phyloP scores from a whole-genome alignment of 352 stramenopile genomes.

The Globisporangium heterothallicum region DNA sequence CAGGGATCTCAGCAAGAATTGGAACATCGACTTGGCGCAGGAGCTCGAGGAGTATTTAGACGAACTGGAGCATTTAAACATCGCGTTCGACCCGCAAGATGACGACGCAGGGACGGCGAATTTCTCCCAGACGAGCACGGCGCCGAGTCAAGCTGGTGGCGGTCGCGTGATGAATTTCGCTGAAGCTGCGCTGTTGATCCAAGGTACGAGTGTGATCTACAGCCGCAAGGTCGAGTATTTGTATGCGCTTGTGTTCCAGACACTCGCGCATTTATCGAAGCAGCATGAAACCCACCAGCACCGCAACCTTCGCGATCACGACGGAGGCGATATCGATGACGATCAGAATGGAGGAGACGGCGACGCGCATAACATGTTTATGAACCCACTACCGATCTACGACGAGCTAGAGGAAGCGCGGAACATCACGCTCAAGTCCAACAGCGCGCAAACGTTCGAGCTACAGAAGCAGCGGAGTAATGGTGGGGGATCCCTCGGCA shows the following conservation, averaged over 20 bases:
- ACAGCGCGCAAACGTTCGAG: constrained; percentile 1
- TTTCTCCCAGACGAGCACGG: constrained; percentile 32
- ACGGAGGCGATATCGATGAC: constrained; percentile 4
- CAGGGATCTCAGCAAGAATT: constrained; percentile 89
- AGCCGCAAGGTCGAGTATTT: constrained; percentile 95
- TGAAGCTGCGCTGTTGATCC: constrained; percentile 90
- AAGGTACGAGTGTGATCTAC: constrained; percentile 92
- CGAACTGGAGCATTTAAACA: constrained; percentile 69
- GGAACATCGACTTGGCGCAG: constrained; percentile 87
- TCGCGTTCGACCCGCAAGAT: constrained; percentile 56
- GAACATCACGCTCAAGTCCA: constrained; percentile 49
- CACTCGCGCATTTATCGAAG: constrained; percentile 74
- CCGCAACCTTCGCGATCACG: constrained; percentile 6
- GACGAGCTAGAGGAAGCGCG: constrained; percentile 58
- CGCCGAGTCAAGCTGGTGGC: background rate
- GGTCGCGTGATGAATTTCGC: constrained; percentile 87
- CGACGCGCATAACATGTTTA: constrained; percentile 31
- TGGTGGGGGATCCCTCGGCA: constrained; percentile 16
- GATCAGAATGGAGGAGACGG: constrained; percentile 17
- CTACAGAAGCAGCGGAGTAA: constrained; percentile 16
- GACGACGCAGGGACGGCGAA: constrained; percentile 6
- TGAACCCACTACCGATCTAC: constrained; percentile 56
- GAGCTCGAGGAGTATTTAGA: constrained; percentile 90
- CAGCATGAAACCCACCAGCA: constrained; percentile 39
- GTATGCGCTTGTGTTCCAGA: constrained; percentile 90